A percentile compares a stretch with the other conserved stretches of the same genome.
Conservation (phyloP, 2,329 filamentous ascomycete species). For the Aspergillus pseudotamarii region DNA sequence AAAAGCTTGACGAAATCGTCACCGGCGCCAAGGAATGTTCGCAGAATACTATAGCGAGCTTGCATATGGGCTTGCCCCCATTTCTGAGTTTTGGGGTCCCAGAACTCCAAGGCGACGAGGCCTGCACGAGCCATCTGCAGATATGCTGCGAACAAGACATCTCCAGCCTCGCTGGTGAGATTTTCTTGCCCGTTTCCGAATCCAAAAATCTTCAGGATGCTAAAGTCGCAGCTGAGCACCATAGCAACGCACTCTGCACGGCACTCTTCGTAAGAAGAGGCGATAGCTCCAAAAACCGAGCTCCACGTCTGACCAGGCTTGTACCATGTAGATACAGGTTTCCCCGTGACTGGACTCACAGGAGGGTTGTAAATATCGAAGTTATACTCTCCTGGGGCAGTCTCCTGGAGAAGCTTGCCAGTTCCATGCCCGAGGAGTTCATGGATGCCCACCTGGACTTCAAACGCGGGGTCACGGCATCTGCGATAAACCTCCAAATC, state of each 20-base stretch:
- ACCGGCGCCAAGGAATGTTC: constrained; percentile 77
- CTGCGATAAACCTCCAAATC: constrained; percentile 79
- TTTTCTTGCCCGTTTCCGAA: constrained; percentile 77
- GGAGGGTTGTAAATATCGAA: constrained; percentile 84
- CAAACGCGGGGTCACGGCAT: constrained; percentile 84
- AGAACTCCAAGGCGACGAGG: constrained; percentile 84
- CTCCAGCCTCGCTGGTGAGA: constrained; percentile 75
- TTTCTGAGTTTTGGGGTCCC: constrained; percentile 86
- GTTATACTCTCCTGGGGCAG: constrained; percentile 77
- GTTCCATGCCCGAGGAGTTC: constrained; percentile 88
- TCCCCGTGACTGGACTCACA: constrained; percentile 74
- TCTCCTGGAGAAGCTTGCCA: constrained; percentile 91
- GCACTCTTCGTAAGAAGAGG: constrained; percentile 91
- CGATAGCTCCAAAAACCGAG: constrained; percentile 84
- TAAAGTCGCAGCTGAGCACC: constrained; percentile 85
- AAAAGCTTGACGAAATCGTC: constrained; percentile 83
- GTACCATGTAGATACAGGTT: constrained; percentile 84
- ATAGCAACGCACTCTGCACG: constrained; percentile 93
- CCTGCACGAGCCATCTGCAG: constrained; percentile 94
- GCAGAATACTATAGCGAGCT: constrained; percentile 83
- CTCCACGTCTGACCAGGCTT: constrained; percentile 95
- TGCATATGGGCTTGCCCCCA: constrained; percentile 95
- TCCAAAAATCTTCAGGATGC: constrained; percentile 86
- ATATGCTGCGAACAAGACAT: constrained; percentile 86
- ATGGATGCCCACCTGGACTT: constrained; percentile 94